Conservation (phyloP, 805 yeast genomes). For the Ogataea nitratoaversa region DNA sequence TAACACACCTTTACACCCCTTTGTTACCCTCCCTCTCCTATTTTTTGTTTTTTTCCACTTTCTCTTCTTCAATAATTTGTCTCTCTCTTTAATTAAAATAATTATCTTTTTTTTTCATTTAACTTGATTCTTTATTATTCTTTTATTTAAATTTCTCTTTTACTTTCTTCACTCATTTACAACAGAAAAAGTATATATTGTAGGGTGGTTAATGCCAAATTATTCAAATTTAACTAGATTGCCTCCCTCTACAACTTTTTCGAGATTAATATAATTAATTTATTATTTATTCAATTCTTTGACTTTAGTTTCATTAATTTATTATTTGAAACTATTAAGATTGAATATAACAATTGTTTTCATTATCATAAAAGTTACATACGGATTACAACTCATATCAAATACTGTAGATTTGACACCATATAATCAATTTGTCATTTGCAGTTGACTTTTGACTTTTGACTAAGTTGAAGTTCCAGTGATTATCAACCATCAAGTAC, state of each 20-base stretch:
- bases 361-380: too few species aligned
- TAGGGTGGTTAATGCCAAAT: conserved; percentile 35
- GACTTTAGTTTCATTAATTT: background rate
- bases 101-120: too few species aligned
- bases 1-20: too few species aligned
- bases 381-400: background rate
- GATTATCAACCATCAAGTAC: too few species aligned
- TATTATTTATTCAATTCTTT: background rate
- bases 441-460: too few species aligned
- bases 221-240: conserved; percentile 29
- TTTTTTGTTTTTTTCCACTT: too few species aligned
- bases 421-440: background rate
- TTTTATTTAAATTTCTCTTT: conserved; percentile 10
- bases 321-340: background rate
- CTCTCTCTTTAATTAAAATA: too few species aligned
- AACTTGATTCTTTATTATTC: too few species aligned
- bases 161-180: conserved; percentile 29
- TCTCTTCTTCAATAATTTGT: too few species aligned
- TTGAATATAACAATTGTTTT: background rate
- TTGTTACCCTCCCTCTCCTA: too few species aligned
- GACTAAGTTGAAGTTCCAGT: too few species aligned
- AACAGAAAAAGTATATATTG: conserved; percentile 34
- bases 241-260: conserved; percentile 37
- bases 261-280: too few species aligned
- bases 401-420: background rate